Evolutionary conservation across 2,329 filamentous ascomycete species (phyloP).

Genomic region (Mycosphaerella sp.): DNA sequence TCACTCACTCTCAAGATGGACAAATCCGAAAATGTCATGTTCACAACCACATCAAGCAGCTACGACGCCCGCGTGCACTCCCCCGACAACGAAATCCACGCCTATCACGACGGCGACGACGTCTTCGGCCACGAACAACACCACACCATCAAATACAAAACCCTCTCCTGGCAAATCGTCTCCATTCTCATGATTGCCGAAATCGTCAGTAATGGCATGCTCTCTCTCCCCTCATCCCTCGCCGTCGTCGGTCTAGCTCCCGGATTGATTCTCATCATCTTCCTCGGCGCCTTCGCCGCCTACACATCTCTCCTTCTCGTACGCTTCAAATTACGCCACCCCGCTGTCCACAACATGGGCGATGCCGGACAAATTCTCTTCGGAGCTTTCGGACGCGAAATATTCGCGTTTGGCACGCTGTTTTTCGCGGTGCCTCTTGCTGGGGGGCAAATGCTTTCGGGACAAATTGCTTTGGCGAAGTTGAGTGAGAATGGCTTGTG

Average conservation of each 20-base stretch:
- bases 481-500: slow-evolving; percentile 46
- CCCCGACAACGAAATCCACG: neutral
- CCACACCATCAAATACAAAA: slow-evolving; percentile 13
- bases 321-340: slow-evolving; percentile 37
- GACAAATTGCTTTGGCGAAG: slow-evolving; percentile 44
- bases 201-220: slow-evolving; percentile 40
- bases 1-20: neutral
- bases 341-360: slow-evolving; percentile 35
- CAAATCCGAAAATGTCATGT: neutral
- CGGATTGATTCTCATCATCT: slow-evolving; percentile 45
- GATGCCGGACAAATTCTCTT: slow-evolving; percentile 33
- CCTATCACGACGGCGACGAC: slow-evolving; percentile 3
- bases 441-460: slow-evolving; percentile 47
- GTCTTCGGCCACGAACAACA: slow-evolving; percentile 10
- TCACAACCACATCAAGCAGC: neutral
- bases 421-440: slow-evolving; percentile 49
- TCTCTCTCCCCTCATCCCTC: slow-evolving; percentile 48
- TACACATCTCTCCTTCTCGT: slow-evolving; percentile 48
- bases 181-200: slow-evolving; percentile 14
- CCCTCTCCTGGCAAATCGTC: slow-evolving; percentile 13
- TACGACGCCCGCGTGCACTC: slow-evolving; percentile 5
- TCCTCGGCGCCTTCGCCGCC: slow-evolving; percentile 46
- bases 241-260: slow-evolving; percentile 49
- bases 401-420: slow-evolving; percentile 40
- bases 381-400: slow-evolving; percentile 25